These are phyloP conservation scores for Microsporum audouinii DNA, from an alignment of 2,329 filamentous ascomycete genomes.

Conservation along the genomic window DNA sequence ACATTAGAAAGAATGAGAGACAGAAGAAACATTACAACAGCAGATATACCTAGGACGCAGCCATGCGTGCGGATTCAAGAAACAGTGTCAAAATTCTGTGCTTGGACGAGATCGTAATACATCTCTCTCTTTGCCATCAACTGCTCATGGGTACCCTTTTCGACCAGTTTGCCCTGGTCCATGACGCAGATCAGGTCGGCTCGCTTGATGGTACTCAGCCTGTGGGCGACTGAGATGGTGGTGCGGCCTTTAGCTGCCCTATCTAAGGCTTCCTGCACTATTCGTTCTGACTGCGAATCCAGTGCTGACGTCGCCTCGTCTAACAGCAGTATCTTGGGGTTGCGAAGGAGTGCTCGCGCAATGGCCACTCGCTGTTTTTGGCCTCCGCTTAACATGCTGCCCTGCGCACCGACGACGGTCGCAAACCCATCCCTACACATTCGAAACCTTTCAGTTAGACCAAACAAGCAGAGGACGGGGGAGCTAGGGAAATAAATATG, in stretches of 20 bases:
- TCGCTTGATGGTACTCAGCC: neutral
- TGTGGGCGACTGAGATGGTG: neutral
- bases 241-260: neutral
- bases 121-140: neutral
- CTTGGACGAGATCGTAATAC: conserved; percentile 1
- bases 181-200: conserved; percentile 2
- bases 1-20: neutral
- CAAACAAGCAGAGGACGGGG: neutral
- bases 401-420: neutral
- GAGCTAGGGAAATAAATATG: neutral
- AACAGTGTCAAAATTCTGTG: neutral
- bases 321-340: neutral
- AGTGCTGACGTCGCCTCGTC: neutral
- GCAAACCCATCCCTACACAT: neutral
- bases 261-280: conserved; percentile 1
- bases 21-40: neutral
- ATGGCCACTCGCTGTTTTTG: conserved; percentile 3
- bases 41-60: neutral
- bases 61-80: neutral
- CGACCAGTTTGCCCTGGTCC: neutral
- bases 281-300: neutral
- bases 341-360: neutral
- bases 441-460: neutral
- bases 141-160: neutral
- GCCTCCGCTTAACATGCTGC: neutral